phyloP scores from a whole-genome alignment of 768 basidiomycete species.

The Phlebiopsis gigantea region DNA sequence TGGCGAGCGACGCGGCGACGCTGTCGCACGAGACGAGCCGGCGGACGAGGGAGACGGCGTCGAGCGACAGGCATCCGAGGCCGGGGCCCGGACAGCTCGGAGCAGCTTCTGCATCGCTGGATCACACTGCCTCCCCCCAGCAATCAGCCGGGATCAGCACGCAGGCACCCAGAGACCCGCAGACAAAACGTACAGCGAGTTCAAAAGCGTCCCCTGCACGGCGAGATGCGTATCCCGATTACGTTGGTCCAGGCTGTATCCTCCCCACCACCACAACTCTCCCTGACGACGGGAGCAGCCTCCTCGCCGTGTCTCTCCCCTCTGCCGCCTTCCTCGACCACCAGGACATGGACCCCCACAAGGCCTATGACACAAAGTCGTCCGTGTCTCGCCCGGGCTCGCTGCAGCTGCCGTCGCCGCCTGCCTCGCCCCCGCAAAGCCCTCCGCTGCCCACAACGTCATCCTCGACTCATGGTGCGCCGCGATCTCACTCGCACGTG shows the following conservation, averaged over 20 bases:
- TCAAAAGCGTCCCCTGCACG: slow-evolving; percentile 8
- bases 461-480: background rate
- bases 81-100: slow-evolving; percentile 6
- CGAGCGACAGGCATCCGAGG: background rate
- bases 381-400: slow-evolving; percentile 12
- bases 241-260: background rate
- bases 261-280: background rate
- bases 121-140: background rate
- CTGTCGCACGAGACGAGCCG: slow-evolving; percentile 16
- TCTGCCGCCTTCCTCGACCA: background rate
- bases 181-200: slow-evolving; percentile 14
- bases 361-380: background rate
- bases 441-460: background rate
- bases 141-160: slow-evolving; percentile 5
- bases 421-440: slow-evolving; percentile 19
- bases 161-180: slow-evolving; percentile 10
- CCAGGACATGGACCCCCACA: slow-evolving; percentile 2
- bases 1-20: slow-evolving; percentile 18
- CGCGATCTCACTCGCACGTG: background rate
- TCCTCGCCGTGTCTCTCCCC: background rate
- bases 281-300: background rate
- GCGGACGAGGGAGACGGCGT: background rate
- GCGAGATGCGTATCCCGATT: slow-evolving; percentile 1
- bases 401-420: slow-evolving; percentile 25
- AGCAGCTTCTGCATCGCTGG: background rate